Evolutionary conservation across 768 basidiomycete species (phyloP).

Genomic region (Hortiboletus flavorubellus): DNA sequence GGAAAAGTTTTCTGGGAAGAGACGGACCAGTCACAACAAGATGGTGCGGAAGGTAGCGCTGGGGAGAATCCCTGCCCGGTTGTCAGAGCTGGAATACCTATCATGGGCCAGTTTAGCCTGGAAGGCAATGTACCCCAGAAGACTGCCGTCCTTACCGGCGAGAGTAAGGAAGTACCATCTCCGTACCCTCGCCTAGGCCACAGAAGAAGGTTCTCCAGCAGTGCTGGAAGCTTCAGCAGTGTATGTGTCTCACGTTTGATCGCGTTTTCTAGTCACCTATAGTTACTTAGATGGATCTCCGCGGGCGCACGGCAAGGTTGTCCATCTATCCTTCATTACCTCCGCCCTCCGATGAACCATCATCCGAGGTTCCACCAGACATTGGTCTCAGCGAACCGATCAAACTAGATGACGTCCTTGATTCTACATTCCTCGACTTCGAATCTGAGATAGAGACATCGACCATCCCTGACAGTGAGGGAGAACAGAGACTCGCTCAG

Average conservation of each 20-base stretch:
- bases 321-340: constrained; percentile 33
- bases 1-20: constrained; percentile 55
- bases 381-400: constrained; percentile 47
- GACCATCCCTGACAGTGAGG: constrained; percentile 34
- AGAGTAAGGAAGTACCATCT: constrained; percentile 32
- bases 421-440: constrained; percentile 65
- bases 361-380: constrained; percentile 34
- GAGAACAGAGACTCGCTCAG: constrained; percentile 40
- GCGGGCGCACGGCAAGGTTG: constrained; percentile 32
- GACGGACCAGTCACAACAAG: constrained; percentile 37
- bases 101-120: constrained; percentile 39
- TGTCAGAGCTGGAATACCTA: constrained; percentile 23
- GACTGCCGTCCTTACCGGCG: constrained; percentile 28
- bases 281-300: constrained; percentile 25
- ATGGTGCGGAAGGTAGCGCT: constrained; percentile 35
- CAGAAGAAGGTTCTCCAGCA: constrained; percentile 27
- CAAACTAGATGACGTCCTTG: constrained; percentile 70
- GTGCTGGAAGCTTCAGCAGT: constrained; percentile 34
- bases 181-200: constrained; percentile 27
- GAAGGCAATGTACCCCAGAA: constrained; percentile 14
- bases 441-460: constrained; percentile 41
- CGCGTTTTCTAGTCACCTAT: constrained; percentile 1
- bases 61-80: constrained; percentile 20
- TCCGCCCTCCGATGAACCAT: constrained; percentile 36
- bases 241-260: constrained; percentile 29